A percentile compares a stretch with the other conserved stretches of the same genome.
These are phyloP conservation scores for Chlamydomonas reinhardtii DNA, from an alignment of 163 green algal species.

Conservation along the genomic window DNA sequence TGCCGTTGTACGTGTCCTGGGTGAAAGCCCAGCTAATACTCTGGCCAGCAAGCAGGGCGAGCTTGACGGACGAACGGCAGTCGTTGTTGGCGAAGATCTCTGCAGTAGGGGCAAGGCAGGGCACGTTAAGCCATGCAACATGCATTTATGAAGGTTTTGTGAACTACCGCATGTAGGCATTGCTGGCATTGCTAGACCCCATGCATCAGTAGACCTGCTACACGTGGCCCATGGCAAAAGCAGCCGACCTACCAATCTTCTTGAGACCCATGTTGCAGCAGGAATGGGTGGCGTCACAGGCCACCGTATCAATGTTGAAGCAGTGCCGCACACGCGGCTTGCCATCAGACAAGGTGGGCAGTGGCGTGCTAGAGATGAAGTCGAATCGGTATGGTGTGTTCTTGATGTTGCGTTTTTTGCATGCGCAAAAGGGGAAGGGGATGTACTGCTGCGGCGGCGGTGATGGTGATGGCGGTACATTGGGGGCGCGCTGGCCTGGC, in stretches of 20 bases:
- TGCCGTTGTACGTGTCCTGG: not conserved
- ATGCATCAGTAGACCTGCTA: too few species aligned
- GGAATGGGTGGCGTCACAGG: not conserved
- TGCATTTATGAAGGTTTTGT: too few species aligned
- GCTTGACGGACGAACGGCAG: not conserved
- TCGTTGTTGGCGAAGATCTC: not conserved
- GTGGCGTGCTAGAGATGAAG: not conserved
- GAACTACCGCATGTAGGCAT: too few species aligned
- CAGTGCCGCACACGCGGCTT: slow-evolving; percentile 15
- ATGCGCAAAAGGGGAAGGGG: slow-evolving; percentile 18
- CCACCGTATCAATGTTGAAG: not conserved
- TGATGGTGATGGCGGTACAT: not conserved
- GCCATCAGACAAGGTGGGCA: not conserved
- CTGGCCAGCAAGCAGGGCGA: not conserved
- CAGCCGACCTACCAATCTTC: not conserved
- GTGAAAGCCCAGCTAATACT: slow-evolving; percentile 2
- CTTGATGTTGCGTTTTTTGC: not conserved
- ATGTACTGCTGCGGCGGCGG: not conserved
- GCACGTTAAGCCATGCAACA: too few species aligned
- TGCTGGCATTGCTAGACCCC: too few species aligned
- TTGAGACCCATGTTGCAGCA: slow-evolving; percentile 29
- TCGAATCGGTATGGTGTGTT: not conserved
- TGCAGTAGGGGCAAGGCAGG: not conserved
- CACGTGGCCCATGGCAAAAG: too few species aligned
- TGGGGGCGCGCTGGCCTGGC: not conserved